Conservation (phyloP, 2,329 filamentous ascomycete genomes). For the Penicillium griseofulvum region DNA sequence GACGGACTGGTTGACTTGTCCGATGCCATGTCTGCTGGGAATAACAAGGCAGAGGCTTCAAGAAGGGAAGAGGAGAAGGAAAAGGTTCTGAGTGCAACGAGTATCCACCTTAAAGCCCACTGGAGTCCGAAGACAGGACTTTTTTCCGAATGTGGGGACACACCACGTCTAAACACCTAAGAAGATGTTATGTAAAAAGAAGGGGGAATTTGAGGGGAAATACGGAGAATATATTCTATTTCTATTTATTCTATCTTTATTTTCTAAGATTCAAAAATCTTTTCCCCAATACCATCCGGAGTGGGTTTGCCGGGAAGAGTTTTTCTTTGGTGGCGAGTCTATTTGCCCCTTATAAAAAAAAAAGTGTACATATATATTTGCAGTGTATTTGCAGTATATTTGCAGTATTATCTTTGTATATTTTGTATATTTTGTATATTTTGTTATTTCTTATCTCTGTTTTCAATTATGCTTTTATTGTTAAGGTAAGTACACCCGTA, state of each 20-base stretch:
- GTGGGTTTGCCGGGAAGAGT: conserved; percentile 8
- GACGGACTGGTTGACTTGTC: conserved; percentile 17
- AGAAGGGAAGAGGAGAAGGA: conserved; percentile 2
- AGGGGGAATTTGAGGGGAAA: neutral
- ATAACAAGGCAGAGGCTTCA: neutral
- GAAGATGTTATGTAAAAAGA: conserved; percentile 27
- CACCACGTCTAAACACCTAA: conserved; percentile 1
- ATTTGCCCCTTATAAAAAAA: neutral
- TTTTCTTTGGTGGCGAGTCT: conserved; percentile 4
- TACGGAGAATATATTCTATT: neutral
- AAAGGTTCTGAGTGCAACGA: conserved; percentile 10
- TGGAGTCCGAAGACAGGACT: conserved; percentile 11
- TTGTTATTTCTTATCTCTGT: no score
- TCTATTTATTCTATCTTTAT: neutral
- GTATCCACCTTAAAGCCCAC: conserved; percentile 12
- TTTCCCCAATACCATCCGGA: neutral
- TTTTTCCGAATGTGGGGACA: conserved; percentile 12
- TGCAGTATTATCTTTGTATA: no score
- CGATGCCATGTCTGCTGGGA: conserved; percentile 25
- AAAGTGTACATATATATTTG: no score
- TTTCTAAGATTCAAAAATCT: neutral
- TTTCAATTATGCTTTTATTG: no score
- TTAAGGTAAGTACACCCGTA: no score
- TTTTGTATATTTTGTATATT: no score
- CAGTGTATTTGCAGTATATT: no score